A percentile compares a stretch with the other conserved stretches of the same genome.
These are phyloP conservation scores for Curvularia eragrostidis DNA, from an alignment of 2,329 filamentous ascomycete species.

Conservation along the genomic window DNA sequence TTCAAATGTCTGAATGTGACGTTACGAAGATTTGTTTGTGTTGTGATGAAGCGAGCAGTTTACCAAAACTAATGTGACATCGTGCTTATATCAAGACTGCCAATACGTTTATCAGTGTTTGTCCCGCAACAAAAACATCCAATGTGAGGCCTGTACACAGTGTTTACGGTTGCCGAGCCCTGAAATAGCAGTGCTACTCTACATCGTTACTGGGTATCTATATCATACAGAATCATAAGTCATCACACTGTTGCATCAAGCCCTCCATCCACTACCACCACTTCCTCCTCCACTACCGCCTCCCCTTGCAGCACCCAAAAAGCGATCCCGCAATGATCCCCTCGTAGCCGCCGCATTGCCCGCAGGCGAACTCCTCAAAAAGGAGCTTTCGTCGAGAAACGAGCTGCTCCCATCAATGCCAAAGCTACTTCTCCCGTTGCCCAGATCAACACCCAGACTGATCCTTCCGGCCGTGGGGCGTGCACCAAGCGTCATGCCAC, in stretches of 20 bases:
- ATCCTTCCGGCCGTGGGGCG: constrained; percentile 16
- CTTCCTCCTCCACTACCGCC: constrained; percentile 24
- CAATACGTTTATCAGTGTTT: neutral
- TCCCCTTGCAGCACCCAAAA: constrained; percentile 34
- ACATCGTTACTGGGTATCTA: constrained; percentile 6
- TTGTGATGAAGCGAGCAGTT: constrained; percentile 16
- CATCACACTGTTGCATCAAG: constrained; percentile 4
- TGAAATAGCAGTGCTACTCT: neutral
- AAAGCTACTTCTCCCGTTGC: constrained; percentile 38
- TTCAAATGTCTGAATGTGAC: constrained; percentile 8
- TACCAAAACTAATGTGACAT: constrained; percentile 3
- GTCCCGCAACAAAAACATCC: too few relatives aligned
- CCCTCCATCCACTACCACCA: constrained; percentile 19
- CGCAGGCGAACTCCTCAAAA: constrained; percentile 44
- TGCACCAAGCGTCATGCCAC: constrained; percentile 12
- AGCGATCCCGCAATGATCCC: constrained; percentile 37
- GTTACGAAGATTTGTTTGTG: constrained; percentile 20
- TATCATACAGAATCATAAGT: constrained; percentile 5
- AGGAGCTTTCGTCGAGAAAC: constrained; percentile 47
- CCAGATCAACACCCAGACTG: constrained; percentile 31
- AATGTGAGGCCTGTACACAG: neutral
- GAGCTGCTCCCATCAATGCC: constrained; percentile 47
- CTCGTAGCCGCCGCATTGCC: constrained; percentile 34
- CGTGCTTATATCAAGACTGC: neutral
- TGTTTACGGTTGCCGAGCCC: neutral